Percentiles rank a stretch among this genome's conserved stretches.
Conservation (phyloP, 495 filamentous ascomycete genomes). For the Penicillium coffeae region DNA sequence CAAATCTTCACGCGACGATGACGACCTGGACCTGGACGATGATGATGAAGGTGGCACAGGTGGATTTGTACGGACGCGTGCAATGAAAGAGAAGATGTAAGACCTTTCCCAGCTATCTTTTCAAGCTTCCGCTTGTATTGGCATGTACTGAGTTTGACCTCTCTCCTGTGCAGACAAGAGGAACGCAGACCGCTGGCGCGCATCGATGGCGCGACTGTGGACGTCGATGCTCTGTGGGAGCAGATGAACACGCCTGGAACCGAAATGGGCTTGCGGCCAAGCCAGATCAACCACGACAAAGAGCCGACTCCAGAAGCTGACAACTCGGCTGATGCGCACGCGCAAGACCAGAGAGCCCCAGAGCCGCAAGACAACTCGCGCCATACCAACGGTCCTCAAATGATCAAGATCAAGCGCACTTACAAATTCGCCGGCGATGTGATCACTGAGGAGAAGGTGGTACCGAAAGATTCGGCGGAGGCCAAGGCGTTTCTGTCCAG, state of each 20-base stretch:
- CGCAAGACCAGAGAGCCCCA: conserved; percentile 20
- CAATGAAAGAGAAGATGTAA: conserved; percentile 59
- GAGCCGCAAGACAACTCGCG: conserved; percentile 12
- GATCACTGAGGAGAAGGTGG: conserved; percentile 76
- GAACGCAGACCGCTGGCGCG: conserved; percentile 56
- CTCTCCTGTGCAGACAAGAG: conserved; percentile 49
- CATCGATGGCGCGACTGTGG: conserved; percentile 69
- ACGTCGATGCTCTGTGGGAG: conserved; percentile 87
- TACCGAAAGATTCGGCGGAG: conserved; percentile 75
- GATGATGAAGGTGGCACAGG: conserved; percentile 68
- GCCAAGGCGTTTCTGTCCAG: conserved; percentile 70
- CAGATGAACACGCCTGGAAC: conserved; percentile 60
- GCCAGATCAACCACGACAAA: conserved; percentile 13
- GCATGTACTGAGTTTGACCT: conserved; percentile 6
- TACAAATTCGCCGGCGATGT: conserved; percentile 90
- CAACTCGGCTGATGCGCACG: conserved; percentile 9
- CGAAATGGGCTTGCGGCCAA: conserved; percentile 10
- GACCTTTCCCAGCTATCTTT: conserved; percentile 4
- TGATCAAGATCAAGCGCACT: conserved; percentile 79
- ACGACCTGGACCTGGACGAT: conserved; percentile 48
- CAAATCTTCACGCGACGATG: conserved; percentile 46
- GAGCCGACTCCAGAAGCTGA: conserved; percentile 13
- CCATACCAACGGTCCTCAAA: conserved; percentile 33
- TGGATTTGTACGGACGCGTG: conserved; percentile 78
- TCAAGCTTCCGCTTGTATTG: not conserved